Base-by-base conservation (phyloP, 768 basidiomycete species). In the Exidia glandulosa region DNA sequence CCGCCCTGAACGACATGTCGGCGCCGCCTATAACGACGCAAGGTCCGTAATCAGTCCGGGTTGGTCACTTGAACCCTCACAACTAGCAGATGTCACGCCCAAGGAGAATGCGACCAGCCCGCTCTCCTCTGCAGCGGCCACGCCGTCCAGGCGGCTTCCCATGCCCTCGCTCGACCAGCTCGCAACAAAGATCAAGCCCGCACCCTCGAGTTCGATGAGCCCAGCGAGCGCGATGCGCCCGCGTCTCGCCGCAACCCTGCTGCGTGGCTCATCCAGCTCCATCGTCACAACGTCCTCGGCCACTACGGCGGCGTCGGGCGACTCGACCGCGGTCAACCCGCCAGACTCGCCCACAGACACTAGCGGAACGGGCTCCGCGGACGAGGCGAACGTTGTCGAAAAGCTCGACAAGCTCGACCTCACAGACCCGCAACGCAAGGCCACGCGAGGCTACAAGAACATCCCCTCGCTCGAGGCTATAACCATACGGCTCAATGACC, bases 391-490 rank as follows among this genome's bases (percentile, higher is more conserved):
- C 71, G 69, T 64, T 64, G 65, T 68, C 30, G 88, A 90, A 66
- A 81, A 77, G 57, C 75, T 90, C 33, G 81, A 85, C 60, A 78
- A 82, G 70, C 78, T 84, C 10, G 80, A 87, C 63, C 75, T 81
- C 13, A 57, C 50, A 9, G 55, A 59, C 48, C 76, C 63, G 31
- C 73, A 74, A 70, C 72, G 70, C 63, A 80, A 77, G 71, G 66
- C 74, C 59, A 72, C 74, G 36, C 66, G 73, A n/a, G 90, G 90
- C 27, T 92, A 90, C 73, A 92, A 90, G 83, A 91, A 90, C 67
- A 87, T 92, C 48, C 90, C 90, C 14, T 84, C 81, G 63, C 80
- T 93, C 58, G 89, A 91, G 67, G 88, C 87, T 31, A 92, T 93
- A 74, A 88, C 90, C 1, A 86, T 86, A 32, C 82, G 87, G 36